Base-by-base conservation (phyloP, 495 filamentous ascomycete species). In the Jackrogersella multiformis region DNA sequence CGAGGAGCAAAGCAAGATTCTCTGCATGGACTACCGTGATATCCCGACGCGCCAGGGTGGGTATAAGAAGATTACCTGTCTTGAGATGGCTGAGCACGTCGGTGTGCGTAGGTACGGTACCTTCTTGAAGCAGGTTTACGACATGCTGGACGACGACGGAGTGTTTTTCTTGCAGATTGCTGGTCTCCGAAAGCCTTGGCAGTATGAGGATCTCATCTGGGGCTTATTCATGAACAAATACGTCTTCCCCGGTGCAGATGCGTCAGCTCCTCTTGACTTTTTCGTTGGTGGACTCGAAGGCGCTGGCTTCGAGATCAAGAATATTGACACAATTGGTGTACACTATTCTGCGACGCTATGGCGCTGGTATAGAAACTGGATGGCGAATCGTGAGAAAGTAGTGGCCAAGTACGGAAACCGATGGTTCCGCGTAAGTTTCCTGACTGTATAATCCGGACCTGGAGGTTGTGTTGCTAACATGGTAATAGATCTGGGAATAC, bases 361-460 rank as follows among this genome's bases (percentile, higher is more conserved):
- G 95, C 88, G 92, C 74, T 99, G 95, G 95, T 99, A 99, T 83
- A 85, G 95, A 69, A 99, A 99, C 85, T 99, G 95, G 95, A 84
- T 98, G 77, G 95, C 85, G 76, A 99, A 98, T 85, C 85, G 86
- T 61, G 94, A 97, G 64, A 97, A 97, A 84, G 90, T 98, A 30
- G 85, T 90, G 76, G 93, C 91, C 61, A 98, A 97, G 85, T 99
- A 98, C 76, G 95, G 95, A 67, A 90, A 90, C 66, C 82, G 91
- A 69, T 99, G 95, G 95, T 99, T 93, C 85, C 88, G 94, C 78
- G 93, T 96, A 85, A 84, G 91, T 86, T 69, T 49, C 39, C 52
- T 2, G 21, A 42, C 2, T 15, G 49, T 28, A 23, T 4, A 30
- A 18, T 51, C 3, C 16, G 16, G 30, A 26, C 35, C 42, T 16